Evolutionary conservation across 2,329 filamentous ascomycete species (phyloP).

Genomic region (Emmonsia crescens): DNA sequence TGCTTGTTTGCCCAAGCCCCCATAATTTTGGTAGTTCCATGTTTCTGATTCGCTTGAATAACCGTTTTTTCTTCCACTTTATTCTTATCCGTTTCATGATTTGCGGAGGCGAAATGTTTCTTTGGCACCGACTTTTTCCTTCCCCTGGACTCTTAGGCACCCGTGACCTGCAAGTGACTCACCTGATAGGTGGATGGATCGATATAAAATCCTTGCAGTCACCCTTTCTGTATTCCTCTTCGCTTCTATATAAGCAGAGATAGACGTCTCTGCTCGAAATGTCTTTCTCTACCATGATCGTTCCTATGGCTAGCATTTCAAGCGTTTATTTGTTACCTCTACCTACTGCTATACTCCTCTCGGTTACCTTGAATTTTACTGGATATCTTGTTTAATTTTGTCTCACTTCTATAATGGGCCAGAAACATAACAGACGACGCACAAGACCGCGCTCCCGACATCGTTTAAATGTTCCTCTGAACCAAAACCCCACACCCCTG

Average conservation of each 20-base stretch:
- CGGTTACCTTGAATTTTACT: neutral
- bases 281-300: neutral
- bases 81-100: conserved; percentile 1
- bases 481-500: conserved; percentile 14
- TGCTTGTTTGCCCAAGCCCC: conserved; percentile 5
- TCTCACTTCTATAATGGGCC: conserved; percentile 27
- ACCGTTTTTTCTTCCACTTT: neutral
- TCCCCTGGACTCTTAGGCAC: neutral
- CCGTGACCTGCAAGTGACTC: neutral
- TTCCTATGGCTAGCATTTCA: neutral
- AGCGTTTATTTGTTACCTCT: neutral
- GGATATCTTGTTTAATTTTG: neutral
- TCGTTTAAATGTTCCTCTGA: conserved; percentile 14
- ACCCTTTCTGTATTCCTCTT: neutral
- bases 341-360: neutral
- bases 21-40: neutral
- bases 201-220: neutral
- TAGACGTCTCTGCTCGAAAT: neutral
- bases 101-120: neutral
- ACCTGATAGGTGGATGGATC: conserved; percentile 4
- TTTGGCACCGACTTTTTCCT: neutral
- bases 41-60: neutral
- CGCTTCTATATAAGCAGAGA: neutral
- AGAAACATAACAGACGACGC: conserved; percentile 37
- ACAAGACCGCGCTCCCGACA: conserved; percentile 33